A percentile compares a stretch with the other conserved stretches of the same genome.
Evolutionary conservation across 192 early-diverging fungal species (phyloP).

Genomic region (Ambispora gerdemannii): DNA sequence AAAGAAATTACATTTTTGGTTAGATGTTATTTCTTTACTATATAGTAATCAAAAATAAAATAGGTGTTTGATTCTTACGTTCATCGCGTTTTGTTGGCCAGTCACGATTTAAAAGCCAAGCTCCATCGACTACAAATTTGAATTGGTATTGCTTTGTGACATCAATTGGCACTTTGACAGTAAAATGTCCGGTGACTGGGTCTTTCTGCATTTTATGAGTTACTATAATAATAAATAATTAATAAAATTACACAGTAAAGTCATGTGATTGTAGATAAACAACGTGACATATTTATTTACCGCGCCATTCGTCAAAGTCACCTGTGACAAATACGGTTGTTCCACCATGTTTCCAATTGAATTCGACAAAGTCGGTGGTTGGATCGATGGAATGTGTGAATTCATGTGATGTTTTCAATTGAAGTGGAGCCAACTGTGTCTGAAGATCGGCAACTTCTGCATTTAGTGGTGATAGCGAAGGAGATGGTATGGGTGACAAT

Average conservation of each 20-base stretch:
- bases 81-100: slow-evolving; percentile 27
- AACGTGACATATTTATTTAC: slow-evolving; percentile 14
- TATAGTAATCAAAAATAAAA: neutral
- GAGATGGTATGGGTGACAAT: no score
- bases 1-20: neutral
- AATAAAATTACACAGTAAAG: neutral
- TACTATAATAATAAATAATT: slow-evolving; percentile 1
- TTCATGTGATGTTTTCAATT: slow-evolving; percentile 21
- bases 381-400: neutral
- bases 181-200: slow-evolving; percentile 11
- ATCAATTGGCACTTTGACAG: slow-evolving; percentile 28
- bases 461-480: neutral
- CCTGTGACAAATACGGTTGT: slow-evolving; percentile 32
- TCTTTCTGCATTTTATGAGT: slow-evolving; percentile 16
- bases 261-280: neutral
- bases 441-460: neutral
- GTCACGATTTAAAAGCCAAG: slow-evolving; percentile 31
- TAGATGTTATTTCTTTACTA: neutral
- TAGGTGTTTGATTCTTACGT: slow-evolving; percentile 16
- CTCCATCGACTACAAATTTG: slow-evolving; percentile 36
- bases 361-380: neutral
- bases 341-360: slow-evolving; percentile 36
- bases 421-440: neutral
- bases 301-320: slow-evolving; percentile 36
- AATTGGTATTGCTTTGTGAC: slow-evolving; percentile 30